phyloP scores from a whole-genome alignment of 192 early-diverging fungal species.

The Thoreauomyces humboldtii region DNA sequence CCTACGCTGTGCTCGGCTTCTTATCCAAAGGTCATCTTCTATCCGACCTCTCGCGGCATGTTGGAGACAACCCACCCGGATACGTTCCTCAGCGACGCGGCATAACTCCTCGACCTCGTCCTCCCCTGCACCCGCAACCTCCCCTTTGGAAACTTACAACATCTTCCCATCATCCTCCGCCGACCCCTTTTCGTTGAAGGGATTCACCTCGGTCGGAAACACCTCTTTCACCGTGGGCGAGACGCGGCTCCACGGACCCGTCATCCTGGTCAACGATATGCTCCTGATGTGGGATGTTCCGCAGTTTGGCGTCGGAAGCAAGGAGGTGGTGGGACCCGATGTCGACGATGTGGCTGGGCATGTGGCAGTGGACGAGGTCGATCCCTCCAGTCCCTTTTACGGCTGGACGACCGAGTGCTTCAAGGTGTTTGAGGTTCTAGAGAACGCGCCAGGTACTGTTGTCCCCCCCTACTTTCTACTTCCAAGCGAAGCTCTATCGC shows the following conservation, averaged over 20 bases:
- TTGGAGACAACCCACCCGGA: too few relatives aligned
- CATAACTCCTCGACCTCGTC: too few relatives aligned
- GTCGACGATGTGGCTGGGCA: background rate
- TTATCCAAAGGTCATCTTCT: too few relatives aligned
- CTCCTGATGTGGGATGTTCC: constrained; percentile 51
- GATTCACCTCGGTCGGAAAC: constrained; percentile 26
- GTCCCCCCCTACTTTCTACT: background rate
- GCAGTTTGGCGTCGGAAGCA: constrained; percentile 48
- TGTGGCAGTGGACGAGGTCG: background rate
- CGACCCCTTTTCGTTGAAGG: background rate
- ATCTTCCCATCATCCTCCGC: constrained; percentile 12
- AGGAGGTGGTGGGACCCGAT: background rate
- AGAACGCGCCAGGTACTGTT: constrained; percentile 37
- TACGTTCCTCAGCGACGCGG: too few relatives aligned
- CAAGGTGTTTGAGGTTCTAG: constrained; percentile 39
- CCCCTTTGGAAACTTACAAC: constrained; percentile 4
- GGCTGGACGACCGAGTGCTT: constrained; percentile 44
- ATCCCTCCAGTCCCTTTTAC: constrained; percentile 42
- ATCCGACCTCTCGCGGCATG: too few relatives aligned
- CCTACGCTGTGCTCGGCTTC: too few relatives aligned
- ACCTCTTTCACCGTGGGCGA: constrained; percentile 36
- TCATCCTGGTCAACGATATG: constrained; percentile 29
- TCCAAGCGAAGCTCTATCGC: background rate
- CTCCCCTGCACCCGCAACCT: too few relatives aligned
- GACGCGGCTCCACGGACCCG: constrained; percentile 29